Percentiles rank a stretch among this genome's conserved stretches.
phyloP scores from a whole-genome alignment of 768 basidiomycete genomes.

The Collybia nuda region DNA sequence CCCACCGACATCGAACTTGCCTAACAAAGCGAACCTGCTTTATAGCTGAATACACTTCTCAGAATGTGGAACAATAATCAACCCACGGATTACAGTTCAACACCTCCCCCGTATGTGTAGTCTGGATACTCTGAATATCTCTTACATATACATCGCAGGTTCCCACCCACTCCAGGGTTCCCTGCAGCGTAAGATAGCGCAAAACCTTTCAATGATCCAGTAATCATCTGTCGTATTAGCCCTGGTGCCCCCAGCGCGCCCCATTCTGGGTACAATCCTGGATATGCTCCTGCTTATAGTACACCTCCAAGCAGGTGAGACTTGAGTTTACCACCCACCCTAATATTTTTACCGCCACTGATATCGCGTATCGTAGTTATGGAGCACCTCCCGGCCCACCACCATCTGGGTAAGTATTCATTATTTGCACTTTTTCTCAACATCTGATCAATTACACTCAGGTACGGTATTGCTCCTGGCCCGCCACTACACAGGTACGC shows the following conservation, averaged over 20 bases:
- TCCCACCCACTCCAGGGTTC: slow-evolving; percentile 16
- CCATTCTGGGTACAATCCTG: slow-evolving; percentile 32
- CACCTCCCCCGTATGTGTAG: slow-evolving; percentile 13
- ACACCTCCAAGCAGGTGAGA: slow-evolving; percentile 18
- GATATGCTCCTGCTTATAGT: slow-evolving; percentile 38
- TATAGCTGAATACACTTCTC: neutral
- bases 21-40: no score
- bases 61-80: slow-evolving; percentile 20
- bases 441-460: neutral
- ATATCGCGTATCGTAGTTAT: slow-evolving; percentile 16
- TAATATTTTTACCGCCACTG: neutral
- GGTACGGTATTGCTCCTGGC: slow-evolving; percentile 22
- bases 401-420: slow-evolving; percentile 25
- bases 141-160: slow-evolving; percentile 6
- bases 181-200: slow-evolving; percentile 8
- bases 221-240: neutral
- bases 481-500: slow-evolving; percentile 18
- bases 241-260: neutral
- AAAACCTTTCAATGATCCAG: neutral
- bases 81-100: slow-evolving; percentile 2
- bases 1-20: no score
- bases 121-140: neutral
- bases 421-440: neutral
- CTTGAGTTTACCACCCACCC: no score
- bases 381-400: slow-evolving; percentile 31